Evolutionary conservation across 441 rosid species (phyloP).

Genomic region (Arabidopsis lyrata): DNA sequence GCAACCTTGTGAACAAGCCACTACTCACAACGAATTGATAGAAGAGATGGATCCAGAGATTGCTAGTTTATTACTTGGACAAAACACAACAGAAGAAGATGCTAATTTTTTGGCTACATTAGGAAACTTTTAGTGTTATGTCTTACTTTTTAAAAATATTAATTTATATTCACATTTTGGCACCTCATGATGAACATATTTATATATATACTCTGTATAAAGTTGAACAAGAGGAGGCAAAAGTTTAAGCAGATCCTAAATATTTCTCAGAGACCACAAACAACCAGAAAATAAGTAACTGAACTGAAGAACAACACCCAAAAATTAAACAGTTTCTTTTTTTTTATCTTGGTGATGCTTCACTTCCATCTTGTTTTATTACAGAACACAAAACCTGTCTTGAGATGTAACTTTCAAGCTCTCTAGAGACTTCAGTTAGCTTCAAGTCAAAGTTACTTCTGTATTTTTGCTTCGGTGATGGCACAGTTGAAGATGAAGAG

Average conservation of each 20-base stretch:
- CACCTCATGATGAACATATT: conserved; percentile 3
- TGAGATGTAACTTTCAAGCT: conserved; percentile 89
- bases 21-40: neutral
- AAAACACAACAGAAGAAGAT: neutral
- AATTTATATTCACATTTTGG: neutral
- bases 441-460: conserved; percentile 88
- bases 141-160: neutral
- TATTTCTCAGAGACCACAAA: conserved; percentile 43
- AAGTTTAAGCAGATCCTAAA: conserved; percentile 15
- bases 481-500: conserved; percentile 56
- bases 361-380: conserved; percentile 71
- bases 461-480: conserved; percentile 84
- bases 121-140: neutral
- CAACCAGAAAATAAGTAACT: neutral
- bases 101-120: neutral
- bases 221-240: conserved; percentile 12
- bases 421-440: conserved; percentile 84
- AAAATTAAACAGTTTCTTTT: neutral
- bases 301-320: conserved; percentile 3
- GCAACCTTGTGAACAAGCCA: neutral
- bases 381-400: conserved; percentile 87
- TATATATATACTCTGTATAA: conserved; percentile 9
- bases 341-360: conserved; percentile 70
- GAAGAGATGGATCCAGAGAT: neutral
- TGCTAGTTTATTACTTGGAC: neutral